A percentile compares a stretch with the other conserved stretches of the same genome.
Evolutionary conservation across 352 stramenopile species (phyloP).

Genomic region (Globisporangium acanthophoron): DNA sequence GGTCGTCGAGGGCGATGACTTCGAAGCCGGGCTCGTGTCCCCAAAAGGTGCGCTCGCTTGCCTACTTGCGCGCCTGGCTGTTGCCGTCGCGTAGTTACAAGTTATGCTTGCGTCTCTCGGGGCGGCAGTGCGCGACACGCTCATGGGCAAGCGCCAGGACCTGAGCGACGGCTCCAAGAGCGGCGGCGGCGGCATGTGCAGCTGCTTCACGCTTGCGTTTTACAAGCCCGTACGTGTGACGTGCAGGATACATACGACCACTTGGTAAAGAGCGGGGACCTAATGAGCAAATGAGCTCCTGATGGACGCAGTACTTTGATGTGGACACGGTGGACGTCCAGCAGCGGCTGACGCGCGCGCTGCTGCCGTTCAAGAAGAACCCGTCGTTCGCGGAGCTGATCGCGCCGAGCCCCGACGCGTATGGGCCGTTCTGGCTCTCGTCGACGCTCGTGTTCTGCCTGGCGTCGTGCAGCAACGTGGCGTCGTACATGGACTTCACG

Average conservation of each 20-base stretch:
- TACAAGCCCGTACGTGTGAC: constrained; percentile 64
- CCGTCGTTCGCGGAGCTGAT: constrained; percentile 76
- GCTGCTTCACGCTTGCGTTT: constrained; percentile 77
- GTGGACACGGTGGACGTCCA: constrained; percentile 82
- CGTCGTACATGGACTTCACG: constrained; percentile 72
- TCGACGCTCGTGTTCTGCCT: constrained; percentile 85
- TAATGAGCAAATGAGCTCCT: too few relatives aligned
- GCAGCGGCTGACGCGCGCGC: constrained; percentile 55
- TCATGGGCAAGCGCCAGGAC: constrained; percentile 49
- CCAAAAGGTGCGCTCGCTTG: constrained; percentile 39
- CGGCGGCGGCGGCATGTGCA: constrained; percentile 45
- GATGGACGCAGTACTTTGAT: constrained; percentile 66
- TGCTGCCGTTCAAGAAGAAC: constrained; percentile 84
- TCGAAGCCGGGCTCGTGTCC: constrained; percentile 74
- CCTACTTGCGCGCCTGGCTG: neutral
- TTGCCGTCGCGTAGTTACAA: too few relatives aligned
- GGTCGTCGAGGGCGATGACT: constrained; percentile 60
- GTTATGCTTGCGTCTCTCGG: too few relatives aligned
- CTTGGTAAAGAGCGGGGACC: too few relatives aligned
- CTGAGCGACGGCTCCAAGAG: constrained; percentile 30
- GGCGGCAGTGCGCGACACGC: constrained; percentile 35
- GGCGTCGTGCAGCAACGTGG: constrained; percentile 80
- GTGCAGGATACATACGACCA: neutral
- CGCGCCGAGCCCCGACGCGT: constrained; percentile 55
- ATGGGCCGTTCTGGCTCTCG: constrained; percentile 81